These are phyloP conservation scores for Fusarium graminum DNA, from an alignment of 2,329 filamentous ascomycete genomes.

Conservation along the genomic window DNA sequence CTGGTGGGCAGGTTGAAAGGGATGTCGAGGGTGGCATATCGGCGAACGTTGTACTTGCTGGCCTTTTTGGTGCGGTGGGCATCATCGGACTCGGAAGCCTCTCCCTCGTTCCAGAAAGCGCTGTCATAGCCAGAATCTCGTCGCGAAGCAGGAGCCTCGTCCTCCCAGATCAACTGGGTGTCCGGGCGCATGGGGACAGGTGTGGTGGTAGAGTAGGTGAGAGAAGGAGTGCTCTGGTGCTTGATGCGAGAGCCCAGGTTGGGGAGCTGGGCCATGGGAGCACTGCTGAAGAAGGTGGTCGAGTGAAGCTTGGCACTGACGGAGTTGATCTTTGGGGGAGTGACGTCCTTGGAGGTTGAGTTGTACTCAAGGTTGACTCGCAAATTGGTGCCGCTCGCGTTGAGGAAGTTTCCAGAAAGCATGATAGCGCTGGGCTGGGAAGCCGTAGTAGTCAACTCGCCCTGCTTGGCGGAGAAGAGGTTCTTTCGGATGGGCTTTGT, in stretches of 20 bases:
- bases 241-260: constrained; percentile 63
- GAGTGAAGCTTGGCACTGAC: constrained; percentile 65
- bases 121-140: constrained; percentile 68
- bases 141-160: constrained; percentile 52
- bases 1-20: constrained; percentile 62
- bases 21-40: constrained; percentile 60
- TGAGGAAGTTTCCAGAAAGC: constrained; percentile 63
- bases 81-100: constrained; percentile 52
- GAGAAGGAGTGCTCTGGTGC: constrained; percentile 57
- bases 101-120: constrained; percentile 53
- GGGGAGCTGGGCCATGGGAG: constrained; percentile 61
- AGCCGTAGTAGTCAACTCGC: constrained; percentile 61
- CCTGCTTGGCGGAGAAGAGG: constrained; percentile 65
- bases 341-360: constrained; percentile 57
- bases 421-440: constrained; percentile 63
- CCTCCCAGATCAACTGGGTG: constrained; percentile 59
- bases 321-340: constrained; percentile 63
- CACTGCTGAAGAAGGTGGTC: constrained; percentile 65
- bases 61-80: constrained; percentile 46
- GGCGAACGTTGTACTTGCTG: constrained; percentile 53
- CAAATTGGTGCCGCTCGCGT: constrained; percentile 58
- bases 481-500: constrained; percentile 67
- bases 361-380: constrained; percentile 63
- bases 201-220: constrained; percentile 62
- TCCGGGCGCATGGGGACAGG: constrained; percentile 56